Evolutionary conservation across 768 basidiomycete genomes (phyloP), one percentile per base, ranked within the genome.

Genomic region (Amanita rubescens): DNA sequence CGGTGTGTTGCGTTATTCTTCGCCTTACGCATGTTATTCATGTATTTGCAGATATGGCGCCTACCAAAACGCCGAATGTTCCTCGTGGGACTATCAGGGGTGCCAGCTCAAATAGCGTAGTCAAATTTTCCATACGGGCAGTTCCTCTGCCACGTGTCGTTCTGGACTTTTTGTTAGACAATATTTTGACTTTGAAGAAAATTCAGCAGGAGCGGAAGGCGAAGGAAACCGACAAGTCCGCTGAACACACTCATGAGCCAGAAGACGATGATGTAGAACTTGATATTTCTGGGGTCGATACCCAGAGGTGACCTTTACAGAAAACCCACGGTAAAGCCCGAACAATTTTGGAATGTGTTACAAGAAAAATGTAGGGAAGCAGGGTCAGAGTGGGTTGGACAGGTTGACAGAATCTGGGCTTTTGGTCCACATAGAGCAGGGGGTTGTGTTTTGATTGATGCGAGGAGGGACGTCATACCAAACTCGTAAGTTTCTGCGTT

Each of bases 401-500:
- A 91, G 10, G 73, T 71, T 0, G 86, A 92, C 49, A 76, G 71
- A 51, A 78, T 94, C 2, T 94, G 93, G 93, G 82, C 89, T 17
- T 94, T 97, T 68, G 96, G 96, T 0, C 95, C 95, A 0, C 87
- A 88, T 59, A 71, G 82, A 51, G 82, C 87, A 17, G 95, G 95
- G 0, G 84, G 87, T 9, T 96, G 94, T 65, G 63, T 99, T 10
- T 70, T 99, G 10, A 72, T 98, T 15, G 95, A 99, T 66, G 70
- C 73, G 9, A 76, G 87, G 53, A 73, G 76, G 49, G 69, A 72
- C 35, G 66, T 59, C 19, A 47, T 65, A 38, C 65, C 71, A 46
- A 71, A 75, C 58, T 87, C 87, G 86, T 86, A 58, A 62, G 86
- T 75, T 49, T 53, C 19, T 50, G 59, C 51, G 24, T 20, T 14